phyloP scores from a whole-genome alignment of 2,329 filamentous ascomycete species.

The Aspergillus quadricinctus region DNA sequence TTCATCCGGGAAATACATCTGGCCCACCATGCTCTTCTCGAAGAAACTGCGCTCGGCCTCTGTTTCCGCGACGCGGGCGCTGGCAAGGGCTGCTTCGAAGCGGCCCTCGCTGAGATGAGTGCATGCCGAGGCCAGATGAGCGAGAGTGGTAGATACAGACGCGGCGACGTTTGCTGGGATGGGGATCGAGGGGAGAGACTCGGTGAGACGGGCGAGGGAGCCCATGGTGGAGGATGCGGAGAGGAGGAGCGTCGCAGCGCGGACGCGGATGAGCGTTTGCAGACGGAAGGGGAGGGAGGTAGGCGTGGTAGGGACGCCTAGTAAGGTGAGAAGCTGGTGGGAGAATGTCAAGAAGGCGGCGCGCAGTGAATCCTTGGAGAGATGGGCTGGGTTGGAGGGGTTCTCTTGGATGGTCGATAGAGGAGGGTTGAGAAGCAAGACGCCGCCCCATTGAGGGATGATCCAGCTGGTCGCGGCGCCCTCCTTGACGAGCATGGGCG shows the following conservation, averaged over 20 bases:
- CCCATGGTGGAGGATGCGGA: slow-evolving; percentile 91
- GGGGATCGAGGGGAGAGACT: slow-evolving; percentile 81
- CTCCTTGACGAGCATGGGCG: slow-evolving; percentile 57
- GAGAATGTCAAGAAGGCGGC: slow-evolving; percentile 86
- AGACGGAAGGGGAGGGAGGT: slow-evolving; percentile 76
- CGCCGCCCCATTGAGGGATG: slow-evolving; percentile 90
- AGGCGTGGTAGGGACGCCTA: slow-evolving; percentile 77
- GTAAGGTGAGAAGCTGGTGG: slow-evolving; percentile 78
- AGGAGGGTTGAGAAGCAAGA: slow-evolving; percentile 61
- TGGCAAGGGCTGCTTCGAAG: slow-evolving; percentile 65
- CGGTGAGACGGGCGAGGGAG: slow-evolving; percentile 80
- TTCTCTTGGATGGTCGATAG: slow-evolving; percentile 35
- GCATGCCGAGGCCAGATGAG: slow-evolving; percentile 73
- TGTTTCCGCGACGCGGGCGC: slow-evolving; percentile 78
- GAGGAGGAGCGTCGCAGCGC: slow-evolving; percentile 77
- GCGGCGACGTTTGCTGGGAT: slow-evolving; percentile 84
- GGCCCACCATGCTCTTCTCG: slow-evolving; percentile 97
- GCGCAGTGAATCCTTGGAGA: slow-evolving; percentile 64
- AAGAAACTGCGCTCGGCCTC: slow-evolving; percentile 95
- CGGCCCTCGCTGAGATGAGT: slow-evolving; percentile 59
- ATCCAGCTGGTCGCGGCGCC: slow-evolving; percentile 74
- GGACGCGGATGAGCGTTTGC: slow-evolving; percentile 78
- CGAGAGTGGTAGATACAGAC: slow-evolving; percentile 74
- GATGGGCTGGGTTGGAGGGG: slow-evolving; percentile 40
- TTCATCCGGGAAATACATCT: slow-evolving; percentile 97